These are phyloP conservation scores for Boletus tomentosulus DNA, from an alignment of 768 basidiomycete species.

Conservation along the genomic window DNA sequence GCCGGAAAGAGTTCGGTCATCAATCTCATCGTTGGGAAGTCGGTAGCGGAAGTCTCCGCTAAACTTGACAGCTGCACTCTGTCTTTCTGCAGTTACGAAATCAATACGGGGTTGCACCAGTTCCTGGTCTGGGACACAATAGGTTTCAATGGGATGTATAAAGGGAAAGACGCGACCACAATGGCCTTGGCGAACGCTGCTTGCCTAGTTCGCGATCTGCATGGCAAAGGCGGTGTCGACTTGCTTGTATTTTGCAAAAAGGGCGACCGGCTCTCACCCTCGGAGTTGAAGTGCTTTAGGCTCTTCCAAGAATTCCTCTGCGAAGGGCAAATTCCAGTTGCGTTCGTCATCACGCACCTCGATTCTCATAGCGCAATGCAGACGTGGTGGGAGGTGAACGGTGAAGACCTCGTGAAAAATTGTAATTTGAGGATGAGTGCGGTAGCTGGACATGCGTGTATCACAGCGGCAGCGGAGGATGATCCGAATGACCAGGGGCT, in stretches of 20 bases:
- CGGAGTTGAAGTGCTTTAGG: slow-evolving; percentile 29
- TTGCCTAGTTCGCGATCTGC: slow-evolving; percentile 28
- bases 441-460: slow-evolving; percentile 27
- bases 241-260: slow-evolving; percentile 38
- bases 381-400: slow-evolving; percentile 29
- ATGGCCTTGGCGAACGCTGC: slow-evolving; percentile 25
- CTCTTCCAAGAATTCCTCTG: slow-evolving; percentile 39
- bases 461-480: slow-evolving; percentile 17
- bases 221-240: slow-evolving; percentile 31
- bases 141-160: slow-evolving; percentile 23
- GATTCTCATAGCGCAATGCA: slow-evolving; percentile 30
- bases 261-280: slow-evolving; percentile 25
- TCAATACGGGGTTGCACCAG: slow-evolving; percentile 15
- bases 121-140: slow-evolving; percentile 33
- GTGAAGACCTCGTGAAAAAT: slow-evolving; percentile 9
- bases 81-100: slow-evolving; percentile 18
- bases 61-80: slow-evolving; percentile 33
- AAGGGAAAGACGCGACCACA: slow-evolving; percentile 3
- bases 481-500: not conserved
- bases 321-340: slow-evolving; percentile 33
- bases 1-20: slow-evolving; percentile 39
- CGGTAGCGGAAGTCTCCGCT: slow-evolving; percentile 24
- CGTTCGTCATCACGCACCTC: slow-evolving; percentile 38
- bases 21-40: slow-evolving; percentile 34
- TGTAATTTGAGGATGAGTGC: slow-evolving; percentile 7